Base-by-base conservation (phyloP, 1,284 basidiomycete genomes). In the Malassezia slooffiae region DNA sequence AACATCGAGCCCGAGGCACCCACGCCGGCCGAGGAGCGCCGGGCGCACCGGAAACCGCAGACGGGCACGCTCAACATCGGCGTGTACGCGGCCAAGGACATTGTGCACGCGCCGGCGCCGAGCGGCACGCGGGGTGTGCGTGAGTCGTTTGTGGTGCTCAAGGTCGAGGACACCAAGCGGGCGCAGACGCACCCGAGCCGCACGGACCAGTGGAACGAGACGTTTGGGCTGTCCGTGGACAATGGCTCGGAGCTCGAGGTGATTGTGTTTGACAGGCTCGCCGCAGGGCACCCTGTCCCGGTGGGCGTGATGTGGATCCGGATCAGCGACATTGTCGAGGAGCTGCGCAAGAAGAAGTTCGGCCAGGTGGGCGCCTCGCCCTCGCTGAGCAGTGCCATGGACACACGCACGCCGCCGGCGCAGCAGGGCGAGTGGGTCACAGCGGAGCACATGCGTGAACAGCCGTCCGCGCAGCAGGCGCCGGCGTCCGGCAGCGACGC, bases 241-340 rank as follows among this genome's bases (percentile, higher is more conserved):
- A 96, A 95, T 71, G 90, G 90, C 26, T 96, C 91, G 70, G 93
- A 99, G 75, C 85, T 96, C 42, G 93, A 97, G 72, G 81, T 99
- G 36, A 87, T 88, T 12, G 80, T 99, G 20, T 93, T 90, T 62
- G 93, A 99, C 73, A 87, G 87, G 59, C 80, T 86, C 57, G 71
- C 71, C 52, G 85, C 87, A 50, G 72, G 74, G 10, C 77, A 85
- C 58, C 80, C 86, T 1, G 79, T 85, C 5, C 91, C 91, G 27
- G 89, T 97, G 53, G 93, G 93, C 30, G 77, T 97, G 65, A 75
- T 96, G 15, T 99, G 93, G 93, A 79, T 99, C 55, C 80, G 85
- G 54, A 84, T 97, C 57, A 87, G 79, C 58, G 93, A 99, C 71
- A 76, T 99, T 22, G 86, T 95, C 23, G 93, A 97, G 64, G 88